Percentiles rank a stretch among this genome's conserved stretches.
phyloP scores from a whole-genome alignment of 2,329 filamentous ascomycete species.

The Aspergillus ochraceoroseus region DNA sequence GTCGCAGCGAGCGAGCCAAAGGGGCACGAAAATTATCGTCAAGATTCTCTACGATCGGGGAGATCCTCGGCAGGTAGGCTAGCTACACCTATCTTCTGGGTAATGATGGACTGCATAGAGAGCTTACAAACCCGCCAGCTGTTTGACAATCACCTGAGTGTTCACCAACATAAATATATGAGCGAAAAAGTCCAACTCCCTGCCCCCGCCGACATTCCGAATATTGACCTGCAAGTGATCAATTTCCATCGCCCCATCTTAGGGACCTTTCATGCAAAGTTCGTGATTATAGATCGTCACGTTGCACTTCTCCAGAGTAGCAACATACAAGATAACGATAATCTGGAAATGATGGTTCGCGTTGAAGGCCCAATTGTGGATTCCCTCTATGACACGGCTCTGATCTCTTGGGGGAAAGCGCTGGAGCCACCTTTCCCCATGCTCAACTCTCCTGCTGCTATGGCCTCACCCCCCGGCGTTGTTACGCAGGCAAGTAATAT shows the following conservation, averaged over 20 bases:
- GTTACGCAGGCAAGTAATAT: constrained; percentile 8
- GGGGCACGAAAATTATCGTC: constrained; percentile 57
- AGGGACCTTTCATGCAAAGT: constrained; percentile 74
- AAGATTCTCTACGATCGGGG: constrained; percentile 74
- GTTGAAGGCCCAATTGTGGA: constrained; percentile 73
- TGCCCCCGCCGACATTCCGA: constrained; percentile 59
- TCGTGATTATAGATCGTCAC: constrained; percentile 68
- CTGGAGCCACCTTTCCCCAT: constrained; percentile 58
- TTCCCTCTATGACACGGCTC: constrained; percentile 66
- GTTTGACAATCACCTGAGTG: constrained; percentile 61
- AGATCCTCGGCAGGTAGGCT: constrained; percentile 53
- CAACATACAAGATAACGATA: constrained; percentile 72
- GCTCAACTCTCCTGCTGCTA: constrained; percentile 48
- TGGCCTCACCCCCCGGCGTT: constrained; percentile 23
- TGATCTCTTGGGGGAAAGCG: constrained; percentile 65
- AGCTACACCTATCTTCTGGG: too few relatives aligned
- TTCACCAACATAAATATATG: constrained; percentile 56
- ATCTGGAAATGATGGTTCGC: constrained; percentile 74
- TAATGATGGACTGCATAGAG: too few relatives aligned
- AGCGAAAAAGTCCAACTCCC: constrained; percentile 58
- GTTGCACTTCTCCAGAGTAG: constrained; percentile 70
- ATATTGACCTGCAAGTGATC: constrained; percentile 66
- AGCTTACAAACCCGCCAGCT: constrained; percentile 1
- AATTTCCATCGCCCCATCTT: constrained; percentile 66
- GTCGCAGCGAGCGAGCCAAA: constrained; percentile 57